phyloP scores from a whole-genome alignment of 2,329 filamentous ascomycete genomes.

The Xylaria sp. region DNA sequence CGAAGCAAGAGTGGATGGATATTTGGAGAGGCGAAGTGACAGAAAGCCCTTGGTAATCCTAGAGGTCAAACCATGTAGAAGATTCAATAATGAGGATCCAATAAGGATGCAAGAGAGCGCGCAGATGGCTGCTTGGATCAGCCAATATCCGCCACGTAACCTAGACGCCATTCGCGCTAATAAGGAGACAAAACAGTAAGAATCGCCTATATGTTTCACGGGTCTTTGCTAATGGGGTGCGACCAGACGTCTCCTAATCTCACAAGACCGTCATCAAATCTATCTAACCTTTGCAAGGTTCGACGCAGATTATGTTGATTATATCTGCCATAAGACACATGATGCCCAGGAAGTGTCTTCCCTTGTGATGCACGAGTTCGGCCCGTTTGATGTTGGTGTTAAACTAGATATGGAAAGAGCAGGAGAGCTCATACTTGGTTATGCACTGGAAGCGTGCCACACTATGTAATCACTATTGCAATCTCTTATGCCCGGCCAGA shows the following conservation, averaged over 20 bases:
- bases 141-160: not conserved
- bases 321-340: slow-evolving; percentile 6
- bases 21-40: not conserved
- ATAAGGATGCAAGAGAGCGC: slow-evolving; percentile 28
- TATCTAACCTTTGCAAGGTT: slow-evolving; percentile 11
- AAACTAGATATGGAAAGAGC: not conserved
- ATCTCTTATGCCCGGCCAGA: too few relatives aligned
- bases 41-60: not conserved
- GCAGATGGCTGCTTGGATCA: slow-evolving; percentile 27
- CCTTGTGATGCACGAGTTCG: slow-evolving; percentile 6
- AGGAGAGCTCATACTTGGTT: not conserved
- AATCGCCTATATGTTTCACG: not conserved
- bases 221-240: not conserved
- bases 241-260: slow-evolving; percentile 15
- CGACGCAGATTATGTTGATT: slow-evolving; percentile 15
- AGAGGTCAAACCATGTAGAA: slow-evolving; percentile 8
- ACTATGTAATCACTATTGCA: too few relatives aligned
- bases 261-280: slow-evolving; percentile 13
- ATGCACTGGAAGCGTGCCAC: not conserved
- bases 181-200: not conserved
- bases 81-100: not conserved
- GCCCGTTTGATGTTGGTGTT: not conserved
- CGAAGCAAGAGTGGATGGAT: slow-evolving; percentile 29
- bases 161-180: too few relatives aligned
- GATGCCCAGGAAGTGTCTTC: not conserved